Evolutionary conservation across 352 stramenopile genomes (phyloP).

Genomic region (Phytophthora pseudosyringae): DNA sequence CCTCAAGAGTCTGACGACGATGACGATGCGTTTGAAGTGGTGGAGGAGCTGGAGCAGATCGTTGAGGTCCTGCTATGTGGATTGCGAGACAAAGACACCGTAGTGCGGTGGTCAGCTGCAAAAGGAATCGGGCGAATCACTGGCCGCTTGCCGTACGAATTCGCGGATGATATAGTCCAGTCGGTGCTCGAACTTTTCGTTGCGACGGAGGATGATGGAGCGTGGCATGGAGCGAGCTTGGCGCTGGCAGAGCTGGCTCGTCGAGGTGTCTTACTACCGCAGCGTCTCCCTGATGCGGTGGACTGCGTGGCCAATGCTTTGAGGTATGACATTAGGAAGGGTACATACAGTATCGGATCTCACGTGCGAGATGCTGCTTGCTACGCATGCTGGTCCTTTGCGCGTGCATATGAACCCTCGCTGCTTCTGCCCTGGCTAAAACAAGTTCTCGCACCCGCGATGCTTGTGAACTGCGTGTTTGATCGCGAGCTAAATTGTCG

Average conservation of each 20-base stretch:
- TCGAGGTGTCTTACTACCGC: conserved; percentile 95
- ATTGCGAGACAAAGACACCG: conserved; percentile 95
- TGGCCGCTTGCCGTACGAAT: conserved; percentile 92
- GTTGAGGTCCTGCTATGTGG: conserved; percentile 92
- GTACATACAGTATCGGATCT: conserved; percentile 94
- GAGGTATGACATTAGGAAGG: conserved; percentile 96
- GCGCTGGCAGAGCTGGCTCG: conserved; percentile 96
- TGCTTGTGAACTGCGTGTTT: conserved; percentile 96
- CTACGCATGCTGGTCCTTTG: conserved; percentile 98
- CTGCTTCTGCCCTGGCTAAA: conserved; percentile 92
- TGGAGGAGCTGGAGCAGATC: conserved; percentile 98
- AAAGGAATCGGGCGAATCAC: conserved; percentile 98
- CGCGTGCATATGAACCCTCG: conserved; percentile 92
- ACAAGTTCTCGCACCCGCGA: conserved; percentile 87
- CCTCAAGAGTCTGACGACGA: conserved; percentile 26
- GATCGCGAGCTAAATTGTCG: conserved; percentile 98
- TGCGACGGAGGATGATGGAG: conserved; percentile 91
- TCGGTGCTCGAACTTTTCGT: conserved; percentile 95
- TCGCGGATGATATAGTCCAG: conserved; percentile 97
- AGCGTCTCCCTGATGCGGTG: conserved; percentile 91
- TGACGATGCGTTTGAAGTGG: conserved; percentile 70
- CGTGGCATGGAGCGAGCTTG: conserved; percentile 98
- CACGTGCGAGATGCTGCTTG: conserved; percentile 98
- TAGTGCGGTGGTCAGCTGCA: conserved; percentile 98
- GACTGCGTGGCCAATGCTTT: conserved; percentile 92